Conservation (phyloP, 2,329 filamentous ascomycete species). For the Paracorniculantispora psalliotae region DNA sequence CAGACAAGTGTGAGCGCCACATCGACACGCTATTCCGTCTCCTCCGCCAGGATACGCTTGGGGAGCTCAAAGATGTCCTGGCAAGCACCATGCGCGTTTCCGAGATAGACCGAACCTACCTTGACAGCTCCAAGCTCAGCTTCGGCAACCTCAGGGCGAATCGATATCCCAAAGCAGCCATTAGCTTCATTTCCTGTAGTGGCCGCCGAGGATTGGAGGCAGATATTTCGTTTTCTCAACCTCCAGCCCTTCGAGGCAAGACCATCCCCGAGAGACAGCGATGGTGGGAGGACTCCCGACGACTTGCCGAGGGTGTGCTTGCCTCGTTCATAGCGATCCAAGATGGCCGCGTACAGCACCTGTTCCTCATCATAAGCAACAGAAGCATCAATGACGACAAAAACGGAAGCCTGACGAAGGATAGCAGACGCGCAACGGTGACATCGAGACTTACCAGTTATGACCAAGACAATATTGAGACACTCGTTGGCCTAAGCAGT, state of each 20-base stretch:
- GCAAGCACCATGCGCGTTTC: background rate
- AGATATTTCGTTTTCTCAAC: background rate
- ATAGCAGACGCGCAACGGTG: background rate
- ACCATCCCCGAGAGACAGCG: background rate
- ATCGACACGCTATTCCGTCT: slow-evolving; percentile 8
- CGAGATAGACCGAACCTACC: background rate
- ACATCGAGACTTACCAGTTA: background rate
- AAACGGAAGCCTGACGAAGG: background rate
- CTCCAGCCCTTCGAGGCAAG: background rate
- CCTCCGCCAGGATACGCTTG: slow-evolving; percentile 3
- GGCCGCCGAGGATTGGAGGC: background rate
- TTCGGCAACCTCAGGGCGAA: slow-evolving; percentile 5
- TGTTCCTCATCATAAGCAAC: slow-evolving; percentile 3
- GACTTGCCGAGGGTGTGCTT: slow-evolving; percentile 9
- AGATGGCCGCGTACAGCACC: background rate
- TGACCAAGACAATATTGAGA: background rate
- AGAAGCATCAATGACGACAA: background rate
- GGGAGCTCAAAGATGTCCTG: slow-evolving; percentile 7
- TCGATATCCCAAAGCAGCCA: background rate
- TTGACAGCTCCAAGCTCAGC: background rate
- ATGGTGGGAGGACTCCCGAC: slow-evolving; percentile 8
- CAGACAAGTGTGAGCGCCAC: slow-evolving; percentile 8
- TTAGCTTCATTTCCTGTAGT: background rate
- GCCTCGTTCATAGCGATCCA: slow-evolving; percentile 1
- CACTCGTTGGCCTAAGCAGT: background rate